phyloP scores from a whole-genome alignment of 2,329 filamentous ascomycete genomes.

The Colletotrichum paranaense region DNA sequence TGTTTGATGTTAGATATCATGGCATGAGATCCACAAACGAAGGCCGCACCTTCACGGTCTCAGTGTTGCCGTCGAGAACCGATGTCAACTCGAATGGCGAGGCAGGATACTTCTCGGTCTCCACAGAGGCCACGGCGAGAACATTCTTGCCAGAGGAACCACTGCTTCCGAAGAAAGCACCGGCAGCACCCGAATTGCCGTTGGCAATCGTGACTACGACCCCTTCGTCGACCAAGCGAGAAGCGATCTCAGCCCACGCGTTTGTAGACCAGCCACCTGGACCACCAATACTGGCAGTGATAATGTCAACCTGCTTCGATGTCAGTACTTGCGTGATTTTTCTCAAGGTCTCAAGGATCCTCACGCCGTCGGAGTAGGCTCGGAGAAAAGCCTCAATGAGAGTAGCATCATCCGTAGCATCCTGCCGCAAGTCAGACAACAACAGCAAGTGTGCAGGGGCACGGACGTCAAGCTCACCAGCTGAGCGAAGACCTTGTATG shows the following conservation, averaged over 20 bases:
- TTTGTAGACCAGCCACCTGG: constrained; percentile 49
- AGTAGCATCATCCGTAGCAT: constrained; percentile 48
- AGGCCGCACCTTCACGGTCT: constrained; percentile 14
- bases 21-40: constrained; percentile 38
- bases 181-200: constrained; percentile 61
- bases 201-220: constrained; percentile 62
- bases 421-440: constrained; percentile 8
- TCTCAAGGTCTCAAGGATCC: neutral
- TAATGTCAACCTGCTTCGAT: constrained; percentile 47
- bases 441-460: no score
- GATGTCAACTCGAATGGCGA: constrained; percentile 45
- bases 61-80: constrained; percentile 38
- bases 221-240: constrained; percentile 55
- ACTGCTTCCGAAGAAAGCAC: constrained; percentile 57
- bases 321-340: neutral
- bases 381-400: constrained; percentile 50
- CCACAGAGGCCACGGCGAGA: constrained; percentile 56
- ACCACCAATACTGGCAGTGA: constrained; percentile 53
- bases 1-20: constrained; percentile 38
- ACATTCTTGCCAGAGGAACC: constrained; percentile 55
- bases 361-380: constrained; percentile 47
- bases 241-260: constrained; percentile 52
- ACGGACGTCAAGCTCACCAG: constrained; percentile 25
- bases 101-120: constrained; percentile 42
- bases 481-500: constrained; percentile 43